Percentiles rank a stretch among this genome's conserved stretches.
phyloP scores from a whole-genome alignment of 768 basidiomycete species.

The Strobilomyces confusus region DNA sequence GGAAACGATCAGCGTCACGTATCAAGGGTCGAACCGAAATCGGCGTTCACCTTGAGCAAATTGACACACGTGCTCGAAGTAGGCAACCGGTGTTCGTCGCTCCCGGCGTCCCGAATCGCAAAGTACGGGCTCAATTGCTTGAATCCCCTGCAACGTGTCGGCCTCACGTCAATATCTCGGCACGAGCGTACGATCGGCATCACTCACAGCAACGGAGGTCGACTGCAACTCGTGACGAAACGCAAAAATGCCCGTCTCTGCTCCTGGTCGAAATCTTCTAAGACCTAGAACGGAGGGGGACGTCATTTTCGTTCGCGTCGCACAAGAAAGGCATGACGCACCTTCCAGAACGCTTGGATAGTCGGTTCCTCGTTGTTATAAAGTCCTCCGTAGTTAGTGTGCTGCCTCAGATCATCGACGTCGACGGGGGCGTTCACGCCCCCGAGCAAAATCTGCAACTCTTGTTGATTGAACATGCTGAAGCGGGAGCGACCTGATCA shows the following conservation, averaged over 20 bases:
- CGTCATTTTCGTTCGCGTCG: background rate
- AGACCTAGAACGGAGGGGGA: constrained; percentile 46
- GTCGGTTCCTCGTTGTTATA: constrained; percentile 69
- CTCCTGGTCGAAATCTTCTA: constrained; percentile 74
- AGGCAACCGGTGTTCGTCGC: constrained; percentile 66
- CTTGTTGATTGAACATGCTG: constrained; percentile 97
- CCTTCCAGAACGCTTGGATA: constrained; percentile 81
- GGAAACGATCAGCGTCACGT: background rate
- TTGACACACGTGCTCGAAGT: constrained; percentile 90
- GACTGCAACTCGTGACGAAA: constrained; percentile 91
- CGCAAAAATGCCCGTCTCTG: constrained; percentile 74
- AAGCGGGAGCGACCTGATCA: constrained; percentile 10
- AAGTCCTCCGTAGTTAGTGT: constrained; percentile 82
- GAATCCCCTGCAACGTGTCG: constrained; percentile 75
- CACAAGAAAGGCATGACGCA: constrained; percentile 31
- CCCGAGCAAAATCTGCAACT: constrained; percentile 87
- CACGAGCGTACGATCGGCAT: background rate
- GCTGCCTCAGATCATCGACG: constrained; percentile 67
- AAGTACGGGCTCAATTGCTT: constrained; percentile 86
- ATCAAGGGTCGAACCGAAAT: background rate
- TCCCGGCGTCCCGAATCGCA: constrained; percentile 77
- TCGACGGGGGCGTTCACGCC: constrained; percentile 85
- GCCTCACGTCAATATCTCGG: background rate
- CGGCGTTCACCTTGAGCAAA: constrained; percentile 65
- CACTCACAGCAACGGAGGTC: constrained; percentile 80